A percentile compares a stretch with the other conserved stretches of the same genome.
Conservation (phyloP, 192 early-diverging fungal species). For the Backusella luteola region DNA sequence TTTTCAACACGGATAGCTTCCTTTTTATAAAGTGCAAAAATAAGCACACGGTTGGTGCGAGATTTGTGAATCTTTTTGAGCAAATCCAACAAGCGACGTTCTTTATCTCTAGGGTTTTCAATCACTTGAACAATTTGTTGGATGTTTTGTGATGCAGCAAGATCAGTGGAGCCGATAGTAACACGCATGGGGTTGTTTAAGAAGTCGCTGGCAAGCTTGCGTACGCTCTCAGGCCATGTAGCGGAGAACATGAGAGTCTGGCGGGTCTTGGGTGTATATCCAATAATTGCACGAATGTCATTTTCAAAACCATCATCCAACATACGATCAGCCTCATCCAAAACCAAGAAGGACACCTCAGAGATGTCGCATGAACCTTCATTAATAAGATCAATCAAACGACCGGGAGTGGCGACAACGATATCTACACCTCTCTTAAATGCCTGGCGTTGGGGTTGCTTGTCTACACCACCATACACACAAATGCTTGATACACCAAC, state of each 20-base stretch:
- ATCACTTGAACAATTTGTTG: slow-evolving; percentile 90
- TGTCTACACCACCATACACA: slow-evolving; percentile 90
- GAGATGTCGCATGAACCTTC: slow-evolving; percentile 76
- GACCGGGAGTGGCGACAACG: slow-evolving; percentile 94
- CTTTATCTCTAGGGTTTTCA: slow-evolving; percentile 72
- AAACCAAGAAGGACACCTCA: slow-evolving; percentile 82
- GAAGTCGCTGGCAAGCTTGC: slow-evolving; percentile 82
- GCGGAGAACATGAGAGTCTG: slow-evolving; percentile 97
- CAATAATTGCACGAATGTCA: slow-evolving; percentile 84
- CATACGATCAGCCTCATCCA: slow-evolving; percentile 99
- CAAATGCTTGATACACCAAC: slow-evolving; percentile 68
- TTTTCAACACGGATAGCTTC: slow-evolving; percentile 84
- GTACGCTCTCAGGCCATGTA: slow-evolving; percentile 92
- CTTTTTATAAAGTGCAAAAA: slow-evolving; percentile 97
- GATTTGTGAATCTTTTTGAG: slow-evolving; percentile 82
- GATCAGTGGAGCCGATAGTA: slow-evolving; percentile 85
- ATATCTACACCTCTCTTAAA: slow-evolving; percentile 63
- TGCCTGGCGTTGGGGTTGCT: slow-evolving; percentile 61
- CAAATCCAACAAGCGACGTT: slow-evolving; percentile 69
- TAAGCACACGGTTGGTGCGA: slow-evolving; percentile 84
- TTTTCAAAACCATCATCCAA: slow-evolving; percentile 93
- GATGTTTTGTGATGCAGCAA: slow-evolving; percentile 84
- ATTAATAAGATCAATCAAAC: slow-evolving; percentile 91
- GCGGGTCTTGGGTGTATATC: slow-evolving; percentile 67
- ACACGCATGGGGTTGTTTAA: slow-evolving; percentile 75